Conservation (phyloP, 495 filamentous ascomycete genomes). For the Talaromyces thailandensis region DNA sequence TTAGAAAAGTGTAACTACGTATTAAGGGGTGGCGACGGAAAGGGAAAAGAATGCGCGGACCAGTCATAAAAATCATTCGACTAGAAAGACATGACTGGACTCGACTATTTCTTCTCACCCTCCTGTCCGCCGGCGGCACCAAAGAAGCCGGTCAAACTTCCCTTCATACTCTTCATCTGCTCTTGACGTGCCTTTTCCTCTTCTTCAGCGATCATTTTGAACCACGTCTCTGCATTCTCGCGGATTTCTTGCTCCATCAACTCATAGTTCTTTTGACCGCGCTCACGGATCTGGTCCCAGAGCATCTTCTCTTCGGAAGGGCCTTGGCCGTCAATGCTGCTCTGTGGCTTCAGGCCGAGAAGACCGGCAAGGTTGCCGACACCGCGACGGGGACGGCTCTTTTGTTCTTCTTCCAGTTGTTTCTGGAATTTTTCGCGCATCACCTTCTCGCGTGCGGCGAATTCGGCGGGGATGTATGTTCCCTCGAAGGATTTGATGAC, state of each 20-base stretch:
- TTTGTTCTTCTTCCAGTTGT: constrained; percentile 60
- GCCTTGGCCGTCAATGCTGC: constrained; percentile 54
- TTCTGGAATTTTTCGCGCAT: constrained; percentile 73
- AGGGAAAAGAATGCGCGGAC: neutral
- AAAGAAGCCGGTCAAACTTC: constrained; percentile 50
- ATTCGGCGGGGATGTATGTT: constrained; percentile 76
- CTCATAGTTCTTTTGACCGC: constrained; percentile 84
- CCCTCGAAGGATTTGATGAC: constrained; percentile 85
- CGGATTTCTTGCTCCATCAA: constrained; percentile 78
- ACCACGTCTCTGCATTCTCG: constrained; percentile 87
- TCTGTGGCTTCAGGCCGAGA: constrained; percentile 61
- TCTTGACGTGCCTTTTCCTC: constrained; percentile 82
- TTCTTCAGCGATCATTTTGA: constrained; percentile 79
- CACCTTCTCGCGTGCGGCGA: constrained; percentile 76
- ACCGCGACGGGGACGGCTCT: constrained; percentile 49
- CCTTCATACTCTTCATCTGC: constrained; percentile 81
- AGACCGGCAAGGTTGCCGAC: constrained; percentile 55
- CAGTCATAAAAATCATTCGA: constrained; percentile 1
- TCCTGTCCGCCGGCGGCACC: constrained; percentile 14
- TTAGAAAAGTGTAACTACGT: neutral
- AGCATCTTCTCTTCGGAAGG: constrained; percentile 92
- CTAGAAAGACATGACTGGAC: neutral
- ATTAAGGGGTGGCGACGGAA: neutral
- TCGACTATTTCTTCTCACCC: constrained; percentile 3
- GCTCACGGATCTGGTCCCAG: constrained; percentile 83